Base-by-base conservation (phyloP, 176 grass and related monocot species). In the Lolium multiflorum region DNA sequence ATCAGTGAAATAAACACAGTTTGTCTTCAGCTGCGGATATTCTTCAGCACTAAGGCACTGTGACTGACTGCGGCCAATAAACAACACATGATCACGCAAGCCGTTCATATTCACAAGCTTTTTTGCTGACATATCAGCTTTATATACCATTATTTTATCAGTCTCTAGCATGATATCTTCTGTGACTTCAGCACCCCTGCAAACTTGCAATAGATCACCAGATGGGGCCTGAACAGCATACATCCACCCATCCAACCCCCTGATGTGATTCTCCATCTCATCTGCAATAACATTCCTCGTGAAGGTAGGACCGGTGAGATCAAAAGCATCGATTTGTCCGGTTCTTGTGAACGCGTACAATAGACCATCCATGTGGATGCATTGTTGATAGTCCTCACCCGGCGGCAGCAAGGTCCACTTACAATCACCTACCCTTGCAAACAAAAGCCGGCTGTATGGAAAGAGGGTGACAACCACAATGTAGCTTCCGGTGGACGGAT, bases 151-250 rank as follows among this genome's bases (percentile, higher is more conserved):
- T 7, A 83, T 74, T 31, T 74, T n/a, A 0, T 61, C 0, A 55
- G 67, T 71, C 35, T 15, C 12, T 11, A 47, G 9, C 38, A 18
- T 0, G 3, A 6, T 0, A 16, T 57, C 18, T 6, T 82, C 1
- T 4, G 21, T 82, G 66, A 37, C 5, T 17, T 58, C 5, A 12
- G 25, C 5, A 18, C 7, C 0, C 15, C 38, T 50, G 38, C 55
- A 74, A 83, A 83, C 52, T 83, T 83, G 82, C 55, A 83, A 41
- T 39, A 83, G 20, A 59, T 57, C 67, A 46, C 81, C 81, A 37
- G 51, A 72, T 44, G 81, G 81, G 24, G 82, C 16, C 21, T 9
- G 43, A 84, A 76, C 26, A 13, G 31, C 13, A 24, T 75, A 76
- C 11, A 50, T 37, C 16, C 0, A 9, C 1, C 67, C 37, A 70